Conservation (phyloP, 2,329 filamentous ascomycete genomes). For the Nannizziopsis arthrosporioides region DNA sequence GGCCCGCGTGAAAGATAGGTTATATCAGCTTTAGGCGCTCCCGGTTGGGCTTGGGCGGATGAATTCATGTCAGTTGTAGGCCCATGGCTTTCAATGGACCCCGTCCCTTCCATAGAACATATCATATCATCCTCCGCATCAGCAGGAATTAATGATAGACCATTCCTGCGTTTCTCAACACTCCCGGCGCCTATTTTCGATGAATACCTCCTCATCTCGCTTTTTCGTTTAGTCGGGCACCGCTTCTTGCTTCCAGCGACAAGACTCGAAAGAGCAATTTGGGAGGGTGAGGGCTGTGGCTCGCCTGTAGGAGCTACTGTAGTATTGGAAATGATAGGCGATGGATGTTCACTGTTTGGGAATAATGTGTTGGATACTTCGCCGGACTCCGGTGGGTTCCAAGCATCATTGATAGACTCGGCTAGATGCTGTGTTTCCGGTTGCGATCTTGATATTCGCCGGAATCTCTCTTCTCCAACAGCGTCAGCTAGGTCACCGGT, state of each 20-base stretch:
- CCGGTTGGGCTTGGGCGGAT: background rate
- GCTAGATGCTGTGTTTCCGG: slow-evolving; percentile 21
- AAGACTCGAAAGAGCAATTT: slow-evolving; percentile 16
- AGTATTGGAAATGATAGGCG: background rate
- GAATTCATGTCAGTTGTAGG: background rate
- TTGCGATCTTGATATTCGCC: slow-evolving; percentile 37
- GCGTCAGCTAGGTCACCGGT: slow-evolving; percentile 66
- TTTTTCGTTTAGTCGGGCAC: slow-evolving; percentile 13
- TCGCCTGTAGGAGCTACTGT: background rate
- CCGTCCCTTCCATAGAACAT: too few relatives aligned
- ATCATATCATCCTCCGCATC: too few relatives aligned
- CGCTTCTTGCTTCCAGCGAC: slow-evolving; percentile 16
- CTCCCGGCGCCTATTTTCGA: slow-evolving; percentile 18
- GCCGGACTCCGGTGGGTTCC: slow-evolving; percentile 4
- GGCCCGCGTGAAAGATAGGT: slow-evolving; percentile 19
- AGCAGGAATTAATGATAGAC: too few relatives aligned
- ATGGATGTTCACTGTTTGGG: background rate
- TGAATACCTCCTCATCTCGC: slow-evolving; percentile 20
- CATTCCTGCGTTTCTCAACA: background rate
- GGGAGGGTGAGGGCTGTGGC: slow-evolving; percentile 12
- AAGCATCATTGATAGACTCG: slow-evolving; percentile 15
- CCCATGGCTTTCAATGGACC: too few relatives aligned
- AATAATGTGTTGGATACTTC: slow-evolving; percentile 6
- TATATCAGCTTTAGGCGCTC: background rate
- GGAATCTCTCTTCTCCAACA: slow-evolving; percentile 45